A percentile compares a stretch with the other conserved stretches of the same genome.
Evolutionary conservation across 1,139 yeast species (phyloP).

Genomic region (Yamadazyma jaroonii): DNA sequence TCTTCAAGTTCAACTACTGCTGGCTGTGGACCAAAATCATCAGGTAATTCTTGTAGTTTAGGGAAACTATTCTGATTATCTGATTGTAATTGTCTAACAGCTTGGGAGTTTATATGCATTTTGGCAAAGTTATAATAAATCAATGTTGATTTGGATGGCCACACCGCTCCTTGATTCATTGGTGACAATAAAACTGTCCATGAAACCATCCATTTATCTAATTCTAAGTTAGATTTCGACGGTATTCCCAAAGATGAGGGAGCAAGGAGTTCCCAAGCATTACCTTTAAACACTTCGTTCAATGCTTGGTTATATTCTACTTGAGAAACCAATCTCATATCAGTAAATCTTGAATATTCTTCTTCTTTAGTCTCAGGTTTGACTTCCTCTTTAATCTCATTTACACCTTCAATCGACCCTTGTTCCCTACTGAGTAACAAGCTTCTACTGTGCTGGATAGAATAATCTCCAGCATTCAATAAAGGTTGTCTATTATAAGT

Average conservation of each 20-base stretch:
- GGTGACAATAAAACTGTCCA: slow-evolving; percentile 73
- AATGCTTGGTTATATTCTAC: slow-evolving; percentile 71
- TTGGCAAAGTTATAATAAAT: slow-evolving; percentile 73
- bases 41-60: slow-evolving; percentile 25
- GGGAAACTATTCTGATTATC: slow-evolving; percentile 36
- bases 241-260: slow-evolving; percentile 68
- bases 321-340: slow-evolving; percentile 65
- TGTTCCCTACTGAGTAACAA: slow-evolving; percentile 17
- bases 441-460: slow-evolving; percentile 40
- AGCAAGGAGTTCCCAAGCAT: slow-evolving; percentile 60
- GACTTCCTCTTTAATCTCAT: neutral
- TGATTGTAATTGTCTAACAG: slow-evolving; percentile 47
- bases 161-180: slow-evolving; percentile 54
- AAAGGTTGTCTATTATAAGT: slow-evolving; percentile 58
- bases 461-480: slow-evolving; percentile 45
- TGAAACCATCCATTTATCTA: slow-evolving; percentile 79
- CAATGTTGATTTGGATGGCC: slow-evolving; percentile 71
- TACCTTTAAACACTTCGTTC: slow-evolving; percentile 54
- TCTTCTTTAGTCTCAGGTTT: slow-evolving; percentile 8
- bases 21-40: neutral
- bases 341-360: slow-evolving; percentile 31
- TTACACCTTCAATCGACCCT: neutral
- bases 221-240: slow-evolving; percentile 61
- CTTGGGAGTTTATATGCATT: slow-evolving; percentile 64
- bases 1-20: slow-evolving; percentile 3